phyloP scores from a whole-genome alignment of 2,329 filamentous ascomycete species.

The Amylocarpus encephaloides region DNA sequence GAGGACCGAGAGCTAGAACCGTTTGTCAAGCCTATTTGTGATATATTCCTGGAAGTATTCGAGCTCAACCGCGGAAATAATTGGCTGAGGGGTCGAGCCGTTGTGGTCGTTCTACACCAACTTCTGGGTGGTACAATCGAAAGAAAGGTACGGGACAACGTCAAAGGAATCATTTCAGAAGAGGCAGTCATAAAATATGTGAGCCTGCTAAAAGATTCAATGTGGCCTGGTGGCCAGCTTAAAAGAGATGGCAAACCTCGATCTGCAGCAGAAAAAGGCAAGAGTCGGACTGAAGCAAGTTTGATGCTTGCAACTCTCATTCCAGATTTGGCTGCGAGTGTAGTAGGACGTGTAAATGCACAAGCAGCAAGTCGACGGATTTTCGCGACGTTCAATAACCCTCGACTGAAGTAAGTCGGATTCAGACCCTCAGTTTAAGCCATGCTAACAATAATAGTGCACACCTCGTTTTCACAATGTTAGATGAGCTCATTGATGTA shows the following conservation, averaged over 20 bases:
- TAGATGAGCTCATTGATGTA: constrained; percentile 33
- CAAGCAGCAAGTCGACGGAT: constrained; percentile 83
- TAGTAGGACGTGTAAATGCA: constrained; percentile 88
- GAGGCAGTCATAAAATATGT: constrained; percentile 74
- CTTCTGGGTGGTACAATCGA: constrained; percentile 94
- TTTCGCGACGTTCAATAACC: constrained; percentile 87
- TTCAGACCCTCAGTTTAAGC: not conserved
- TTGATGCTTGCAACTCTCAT: constrained; percentile 84
- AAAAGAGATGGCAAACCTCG: constrained; percentile 47
- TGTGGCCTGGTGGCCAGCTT: constrained; percentile 72
- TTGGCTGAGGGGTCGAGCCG: constrained; percentile 91
- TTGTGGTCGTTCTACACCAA: constrained; percentile 94
- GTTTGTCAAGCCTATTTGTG: constrained; percentile 97
- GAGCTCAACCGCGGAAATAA: constrained; percentile 93
- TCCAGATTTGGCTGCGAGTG: constrained; percentile 84
- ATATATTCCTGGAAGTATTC: constrained; percentile 93
- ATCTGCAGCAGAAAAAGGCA: constrained; percentile 66
- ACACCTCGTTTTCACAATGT: constrained; percentile 32
- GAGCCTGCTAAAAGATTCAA: constrained; percentile 60
- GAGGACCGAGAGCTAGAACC: constrained; percentile 85
- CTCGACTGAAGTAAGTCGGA: constrained; percentile 70
- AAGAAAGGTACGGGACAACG: constrained; percentile 83
- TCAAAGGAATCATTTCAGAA: constrained; percentile 67
- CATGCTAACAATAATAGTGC: constrained; percentile 24
- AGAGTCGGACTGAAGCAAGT: constrained; percentile 79